Evolutionary conservation across 768 basidiomycete species (phyloP).

Genomic region (Lentinus brumalis): DNA sequence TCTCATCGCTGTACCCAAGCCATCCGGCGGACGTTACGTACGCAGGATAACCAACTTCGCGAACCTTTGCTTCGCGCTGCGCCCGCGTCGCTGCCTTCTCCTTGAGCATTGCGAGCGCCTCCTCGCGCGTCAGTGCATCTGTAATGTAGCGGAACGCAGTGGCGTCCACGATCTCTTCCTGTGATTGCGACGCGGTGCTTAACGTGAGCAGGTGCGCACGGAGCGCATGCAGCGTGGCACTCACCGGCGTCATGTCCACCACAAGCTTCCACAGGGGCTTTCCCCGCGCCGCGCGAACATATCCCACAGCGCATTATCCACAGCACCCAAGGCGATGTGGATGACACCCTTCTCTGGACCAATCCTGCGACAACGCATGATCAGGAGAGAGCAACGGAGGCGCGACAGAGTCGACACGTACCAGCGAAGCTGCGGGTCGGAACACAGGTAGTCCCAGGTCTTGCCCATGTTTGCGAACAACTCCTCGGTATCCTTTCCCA

Average conservation of each 20-base stretch:
- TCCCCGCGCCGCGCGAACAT: constrained; percentile 78
- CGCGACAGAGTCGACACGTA: constrained; percentile 33
- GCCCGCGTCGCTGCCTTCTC: constrained; percentile 75
- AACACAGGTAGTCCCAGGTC: constrained; percentile 84
- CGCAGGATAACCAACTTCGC: constrained; percentile 81
- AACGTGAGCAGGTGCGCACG: not conserved
- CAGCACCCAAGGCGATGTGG: constrained; percentile 84
- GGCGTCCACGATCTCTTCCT: constrained; percentile 80
- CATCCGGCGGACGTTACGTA: constrained; percentile 94
- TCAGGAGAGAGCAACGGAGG: not conserved
- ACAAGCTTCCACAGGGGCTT: constrained; percentile 96
- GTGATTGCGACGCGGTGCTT: not conserved
- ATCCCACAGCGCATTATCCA: constrained; percentile 94
- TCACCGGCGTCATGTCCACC: constrained; percentile 82
- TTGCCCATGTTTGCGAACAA: constrained; percentile 91
- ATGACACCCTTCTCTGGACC: constrained; percentile 97
- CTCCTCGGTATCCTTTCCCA: constrained; percentile 79
- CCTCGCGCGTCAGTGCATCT: constrained; percentile 89
- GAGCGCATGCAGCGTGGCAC: not conserved
- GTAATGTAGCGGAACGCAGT: constrained; percentile 89
- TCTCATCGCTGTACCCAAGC: constrained; percentile 94
- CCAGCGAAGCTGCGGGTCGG: constrained; percentile 93
- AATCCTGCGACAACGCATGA: constrained; percentile 51
- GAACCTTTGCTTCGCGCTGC: constrained; percentile 76
- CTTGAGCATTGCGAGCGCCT: constrained; percentile 82